Percentiles rank a stretch among this genome's conserved stretches.
Conservation (phyloP, 306 rosid genomes). For the Geum urbanum region DNA sequence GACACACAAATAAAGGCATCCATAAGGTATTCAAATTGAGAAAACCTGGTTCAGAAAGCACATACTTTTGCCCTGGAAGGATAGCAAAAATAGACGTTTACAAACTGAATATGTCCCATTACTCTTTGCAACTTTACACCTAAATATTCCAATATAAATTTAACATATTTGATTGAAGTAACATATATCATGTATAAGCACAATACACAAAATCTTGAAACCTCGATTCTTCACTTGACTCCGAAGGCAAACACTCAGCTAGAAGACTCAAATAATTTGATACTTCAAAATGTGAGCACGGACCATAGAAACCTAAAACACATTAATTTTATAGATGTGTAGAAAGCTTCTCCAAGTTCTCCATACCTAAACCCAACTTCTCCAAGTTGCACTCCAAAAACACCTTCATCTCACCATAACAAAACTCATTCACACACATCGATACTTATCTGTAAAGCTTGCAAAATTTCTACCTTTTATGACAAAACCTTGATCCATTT, state of each 20-base stretch:
- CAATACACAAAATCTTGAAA: not conserved
- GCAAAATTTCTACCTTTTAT: conserved; percentile 53
- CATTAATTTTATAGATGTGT: too few species aligned
- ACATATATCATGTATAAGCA: not conserved
- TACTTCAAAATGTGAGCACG: too few species aligned
- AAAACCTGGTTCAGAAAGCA: conserved; percentile 5
- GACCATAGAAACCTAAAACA: too few species aligned
- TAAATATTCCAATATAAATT: conserved; percentile 30
- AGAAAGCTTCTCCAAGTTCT: too few species aligned
- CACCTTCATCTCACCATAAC: conserved; percentile 91
- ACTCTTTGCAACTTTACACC: too few species aligned
- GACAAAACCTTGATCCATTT: conserved; percentile 79
- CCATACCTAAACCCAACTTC: too few species aligned
- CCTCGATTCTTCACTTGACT: too few species aligned
- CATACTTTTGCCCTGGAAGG: conserved; percentile 49
- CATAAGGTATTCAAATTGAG: conserved; percentile 12
- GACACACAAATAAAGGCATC: not conserved
- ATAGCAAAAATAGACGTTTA: conserved; percentile 61
- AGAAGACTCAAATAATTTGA: too few species aligned
- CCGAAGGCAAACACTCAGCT: too few species aligned
- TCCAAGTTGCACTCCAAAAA: conserved; percentile 80
- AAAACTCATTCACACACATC: not conserved
- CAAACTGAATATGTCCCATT: conserved; percentile 65
- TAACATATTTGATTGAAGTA: not conserved
- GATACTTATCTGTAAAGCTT: not conserved